Base-by-base conservation (phyloP, 768 basidiomycete genomes). In the Kwoniella heveanensis region DNA sequence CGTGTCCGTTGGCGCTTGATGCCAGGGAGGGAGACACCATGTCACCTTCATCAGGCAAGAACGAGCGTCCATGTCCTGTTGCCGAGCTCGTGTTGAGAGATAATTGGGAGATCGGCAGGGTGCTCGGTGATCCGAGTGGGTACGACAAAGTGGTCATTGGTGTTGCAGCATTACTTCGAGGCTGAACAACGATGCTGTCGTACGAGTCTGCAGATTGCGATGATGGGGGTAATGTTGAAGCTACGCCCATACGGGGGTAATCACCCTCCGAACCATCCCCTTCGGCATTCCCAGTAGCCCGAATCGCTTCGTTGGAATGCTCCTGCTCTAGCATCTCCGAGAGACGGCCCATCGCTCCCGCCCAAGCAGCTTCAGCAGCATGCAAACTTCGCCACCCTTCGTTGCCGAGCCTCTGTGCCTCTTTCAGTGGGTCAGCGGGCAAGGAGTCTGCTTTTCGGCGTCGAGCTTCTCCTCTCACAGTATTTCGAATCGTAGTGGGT, bases 321-420 rank as follows among this genome's bases (percentile, higher is more conserved):
- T 44, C 8, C 39, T 44, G 39, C 15, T 44, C 39, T 44, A 44
- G 39, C 15, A 61, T 47, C 25, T 61, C 37, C 1, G 50, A 37
- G 1, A 65, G 36, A 22, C 57, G 53, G 27, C 36, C 32, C 71
- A 72, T 65, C 25, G 65, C 62, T 19, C 37, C 57, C 21, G 46
- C 44, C 71, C 71, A 73, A 13, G 67, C 65, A 24, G 49, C 54
- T 64, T 73, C 69, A 6, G 72, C 69, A 15, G 55, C 27, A 53
- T 62, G 72, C 8, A 73, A 15, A 24, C 49, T 56, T 13, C 51
- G 46, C 72, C 72, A 70, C 1, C 69, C 69, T n/a, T 60, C 53
- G 1, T 52, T 22, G 9, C 69, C 69, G 10, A 67, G 54, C 17
- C 60, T 55, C 37, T 71, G 57, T n/a, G 66, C 64, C 21, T 71